These are phyloP conservation scores for Colletotrichum sp. DNA, from an alignment of 2,329 filamentous ascomycete genomes.

Conservation along the genomic window DNA sequence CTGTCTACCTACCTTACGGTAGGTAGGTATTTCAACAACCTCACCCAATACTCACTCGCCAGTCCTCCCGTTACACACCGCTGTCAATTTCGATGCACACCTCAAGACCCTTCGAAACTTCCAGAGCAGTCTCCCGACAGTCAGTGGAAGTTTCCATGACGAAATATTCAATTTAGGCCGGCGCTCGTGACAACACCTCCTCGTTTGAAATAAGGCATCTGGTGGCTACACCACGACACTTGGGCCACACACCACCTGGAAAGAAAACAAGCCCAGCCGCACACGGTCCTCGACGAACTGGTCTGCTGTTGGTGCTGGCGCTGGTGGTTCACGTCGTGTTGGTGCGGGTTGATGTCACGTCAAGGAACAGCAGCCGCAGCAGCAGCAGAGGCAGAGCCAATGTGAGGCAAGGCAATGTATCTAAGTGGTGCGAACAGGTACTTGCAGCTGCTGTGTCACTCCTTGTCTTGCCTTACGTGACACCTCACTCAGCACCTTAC, in stretches of 20 bases:
- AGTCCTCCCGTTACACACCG: background rate
- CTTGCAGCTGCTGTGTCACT: background rate
- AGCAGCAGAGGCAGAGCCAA: background rate
- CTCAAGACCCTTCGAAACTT: background rate
- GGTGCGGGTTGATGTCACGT: background rate
- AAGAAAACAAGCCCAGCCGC: background rate
- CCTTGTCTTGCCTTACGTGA: background rate
- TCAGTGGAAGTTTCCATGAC: background rate
- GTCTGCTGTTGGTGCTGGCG: background rate
- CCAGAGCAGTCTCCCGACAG: background rate
- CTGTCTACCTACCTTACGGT: background rate
- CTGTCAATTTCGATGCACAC: background rate
- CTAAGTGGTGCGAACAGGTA: background rate
- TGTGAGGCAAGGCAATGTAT: background rate
- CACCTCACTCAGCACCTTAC: background rate
- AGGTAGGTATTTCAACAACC: background rate
- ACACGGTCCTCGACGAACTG: background rate
- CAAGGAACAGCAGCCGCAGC: background rate
- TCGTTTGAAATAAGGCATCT: conserved; percentile 2
- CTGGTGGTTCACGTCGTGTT: background rate
- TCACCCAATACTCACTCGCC: background rate
- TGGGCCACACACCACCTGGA: background rate
- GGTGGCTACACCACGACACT: background rate
- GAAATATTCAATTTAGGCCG: background rate
- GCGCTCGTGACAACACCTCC: background rate